A percentile compares a stretch with the other conserved stretches of the same genome.
Evolutionary conservation across 306 rosid genomes (phyloP).

Genomic region (Pachyrhizus erosus): DNA sequence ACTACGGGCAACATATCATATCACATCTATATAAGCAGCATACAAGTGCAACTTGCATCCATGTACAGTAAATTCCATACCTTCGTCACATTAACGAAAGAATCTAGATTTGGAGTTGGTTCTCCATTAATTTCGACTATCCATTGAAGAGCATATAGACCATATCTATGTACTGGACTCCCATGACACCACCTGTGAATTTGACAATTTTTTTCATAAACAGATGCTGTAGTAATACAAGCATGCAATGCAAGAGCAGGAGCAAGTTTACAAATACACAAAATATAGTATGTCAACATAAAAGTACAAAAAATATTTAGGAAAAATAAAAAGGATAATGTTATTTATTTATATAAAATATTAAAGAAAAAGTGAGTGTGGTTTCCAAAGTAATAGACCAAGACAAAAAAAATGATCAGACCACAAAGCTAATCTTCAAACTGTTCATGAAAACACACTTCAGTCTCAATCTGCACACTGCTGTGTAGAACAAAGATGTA

Average conservation of each 20-base stretch:
- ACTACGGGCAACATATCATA: constrained; percentile 5
- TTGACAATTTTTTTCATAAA: constrained; percentile 35
- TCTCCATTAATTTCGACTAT: constrained; percentile 91
- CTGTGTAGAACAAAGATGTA: not conserved
- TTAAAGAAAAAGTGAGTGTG: not conserved
- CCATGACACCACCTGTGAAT: constrained; percentile 93
- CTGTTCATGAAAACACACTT: not conserved
- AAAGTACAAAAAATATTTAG: not conserved
- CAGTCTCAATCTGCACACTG: not conserved
- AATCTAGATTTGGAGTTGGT: constrained; percentile 81
- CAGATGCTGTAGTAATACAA: not conserved
- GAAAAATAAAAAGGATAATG: constrained; percentile 15
- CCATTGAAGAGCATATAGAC: constrained; percentile 97
- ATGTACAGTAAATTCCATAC: constrained; percentile 46
- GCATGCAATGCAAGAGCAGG: constrained; percentile 3
- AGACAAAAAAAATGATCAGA: constrained; percentile 7
- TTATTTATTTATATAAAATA: not conserved
- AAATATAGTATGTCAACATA: not conserved
- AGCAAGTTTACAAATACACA: not conserved
- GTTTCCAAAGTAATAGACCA: constrained; percentile 13
- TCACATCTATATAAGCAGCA: not conserved
- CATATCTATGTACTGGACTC: constrained; percentile 95
- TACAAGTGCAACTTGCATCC: constrained; percentile 3
- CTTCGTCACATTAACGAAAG: constrained; percentile 84
- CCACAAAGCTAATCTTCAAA: not conserved